Base-by-base conservation (phyloP, 495 filamentous ascomycete species). In the Aspergillus homomorphus region DNA sequence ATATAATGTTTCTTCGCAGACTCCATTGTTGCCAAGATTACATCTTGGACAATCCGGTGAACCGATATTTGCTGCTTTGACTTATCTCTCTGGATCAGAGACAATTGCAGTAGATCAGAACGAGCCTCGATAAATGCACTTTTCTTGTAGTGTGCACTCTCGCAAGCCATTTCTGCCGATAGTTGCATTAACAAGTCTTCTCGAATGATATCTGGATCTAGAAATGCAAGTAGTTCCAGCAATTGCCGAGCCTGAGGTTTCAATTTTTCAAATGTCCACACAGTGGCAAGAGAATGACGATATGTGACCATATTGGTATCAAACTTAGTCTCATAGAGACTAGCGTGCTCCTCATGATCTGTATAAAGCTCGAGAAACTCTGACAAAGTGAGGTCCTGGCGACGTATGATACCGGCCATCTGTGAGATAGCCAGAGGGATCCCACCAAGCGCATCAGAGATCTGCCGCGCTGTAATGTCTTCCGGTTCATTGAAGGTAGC, bases 371-470 rank as follows among this genome's bases (percentile, higher is more conserved):
- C 44, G 6, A 67, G 48, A 53, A 74, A 77, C 3, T 72, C 61
- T 16, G 56, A 24, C 18, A 72, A 63, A 14, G 61, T 53, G 3
- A 70, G 61, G 6, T 64, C 54, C 51, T 68, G 61, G 18, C 63
- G 60, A 22, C 60, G 60, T 15, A 76, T 73, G 4, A 77, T 59
- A 44, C 64, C 71, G 4, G 72, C 71, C 70, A 77, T 78, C 56
- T 79, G 76, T 18, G 67, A 63, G 19, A 79, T 68, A 21, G 74
- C 76, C 21, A 79, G 61, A 22, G 74, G 74, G 2, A 74, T 28
- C 1, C 74, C 71, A 38, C 68, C 74, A n/a, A 79, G 63, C 4
- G 20, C 30, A 50, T 45, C 44, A 14, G 57, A 58, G n/a, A 62
- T 62, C 38, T 56, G 28, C 44, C 33, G 38, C n/a, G 53, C 58